These are phyloP conservation scores for Saururus chinensis DNA, from an alignment of 164 flowering plant genomes.

Conservation along the genomic window DNA sequence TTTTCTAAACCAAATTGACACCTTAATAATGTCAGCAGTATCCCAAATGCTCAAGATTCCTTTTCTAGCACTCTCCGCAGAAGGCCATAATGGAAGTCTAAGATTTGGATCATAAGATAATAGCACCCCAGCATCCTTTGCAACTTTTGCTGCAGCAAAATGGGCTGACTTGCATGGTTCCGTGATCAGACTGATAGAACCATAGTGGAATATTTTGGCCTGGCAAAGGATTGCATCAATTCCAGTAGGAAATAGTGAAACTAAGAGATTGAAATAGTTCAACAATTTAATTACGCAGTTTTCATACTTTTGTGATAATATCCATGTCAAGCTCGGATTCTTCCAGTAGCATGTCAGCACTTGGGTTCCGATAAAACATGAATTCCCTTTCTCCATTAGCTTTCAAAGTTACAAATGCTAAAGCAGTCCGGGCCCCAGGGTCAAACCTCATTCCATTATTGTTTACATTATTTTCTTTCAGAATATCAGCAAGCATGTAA, in stretches of 20 bases:
- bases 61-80: slow-evolving; percentile 86
- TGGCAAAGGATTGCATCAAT: slow-evolving; percentile 17
- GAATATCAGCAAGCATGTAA: slow-evolving; percentile 88
- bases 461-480: slow-evolving; percentile 87
- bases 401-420: slow-evolving; percentile 87
- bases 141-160: slow-evolving; percentile 80
- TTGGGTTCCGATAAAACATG: slow-evolving; percentile 99
- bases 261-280: not conserved
- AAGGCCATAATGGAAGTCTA: slow-evolving; percentile 94
- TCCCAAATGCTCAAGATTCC: slow-evolving; percentile 96
- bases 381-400: slow-evolving; percentile 92
- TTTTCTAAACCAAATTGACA: slow-evolving; percentile 11
- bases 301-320: slow-evolving; percentile 58
- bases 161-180: slow-evolving; percentile 97
- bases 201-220: slow-evolving; percentile 94
- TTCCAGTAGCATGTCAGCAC: slow-evolving; percentile 96
- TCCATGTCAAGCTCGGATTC: slow-evolving; percentile 77
- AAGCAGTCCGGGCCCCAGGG: slow-evolving; percentile 93
- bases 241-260: not conserved
- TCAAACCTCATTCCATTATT: slow-evolving; percentile 87
- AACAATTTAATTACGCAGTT: not conserved
- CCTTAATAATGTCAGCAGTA: slow-evolving; percentile 88
- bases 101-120: slow-evolving; percentile 95
- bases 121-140: slow-evolving; percentile 85
- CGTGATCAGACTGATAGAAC: slow-evolving; percentile 90